A percentile compares a stretch with the other conserved stretches of the same genome.
phyloP scores from a whole-genome alignment of 768 basidiomycete species.

The Mycena sanguinolenta region DNA sequence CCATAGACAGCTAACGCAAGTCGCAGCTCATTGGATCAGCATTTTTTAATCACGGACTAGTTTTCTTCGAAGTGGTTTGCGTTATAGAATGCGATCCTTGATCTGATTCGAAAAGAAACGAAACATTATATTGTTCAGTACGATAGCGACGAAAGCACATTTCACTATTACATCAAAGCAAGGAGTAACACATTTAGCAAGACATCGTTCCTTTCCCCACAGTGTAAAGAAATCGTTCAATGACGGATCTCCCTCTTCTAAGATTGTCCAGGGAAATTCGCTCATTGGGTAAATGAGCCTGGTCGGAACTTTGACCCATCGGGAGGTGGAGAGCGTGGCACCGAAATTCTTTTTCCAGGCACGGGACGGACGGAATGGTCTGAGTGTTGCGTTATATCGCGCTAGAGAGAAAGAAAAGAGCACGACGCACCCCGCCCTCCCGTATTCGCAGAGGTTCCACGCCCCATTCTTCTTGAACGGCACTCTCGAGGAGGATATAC shows the following conservation, averaged over 20 bases:
- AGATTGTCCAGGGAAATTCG: conserved; percentile 89
- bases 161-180: too few species aligned
- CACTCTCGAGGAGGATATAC: conserved; percentile 86
- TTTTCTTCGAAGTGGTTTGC: too few species aligned
- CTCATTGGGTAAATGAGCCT: conserved; percentile 95
- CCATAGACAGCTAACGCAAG: too few species aligned
- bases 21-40: too few species aligned
- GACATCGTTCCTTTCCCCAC: conserved; percentile 50
- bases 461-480: conserved; percentile 91
- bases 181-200: not conserved
- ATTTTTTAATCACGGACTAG: too few species aligned
- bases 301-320: conserved; percentile 92
- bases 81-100: too few species aligned
- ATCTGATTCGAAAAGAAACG: too few species aligned
- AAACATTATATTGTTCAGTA: too few species aligned
- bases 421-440: conserved; percentile 86
- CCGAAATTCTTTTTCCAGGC: conserved; percentile 90
- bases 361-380: conserved; percentile 96
- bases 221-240: conserved; percentile 79
- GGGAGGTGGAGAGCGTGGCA: conserved; percentile 95
- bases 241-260: conserved; percentile 78
- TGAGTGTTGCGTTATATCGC: conserved; percentile 45
- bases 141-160: too few species aligned
- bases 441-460: conserved; percentile 87
- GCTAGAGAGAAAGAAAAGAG: not conserved